Conservation (phyloP, 495 filamentous ascomycete species). For the Parmelia sp. region DNA sequence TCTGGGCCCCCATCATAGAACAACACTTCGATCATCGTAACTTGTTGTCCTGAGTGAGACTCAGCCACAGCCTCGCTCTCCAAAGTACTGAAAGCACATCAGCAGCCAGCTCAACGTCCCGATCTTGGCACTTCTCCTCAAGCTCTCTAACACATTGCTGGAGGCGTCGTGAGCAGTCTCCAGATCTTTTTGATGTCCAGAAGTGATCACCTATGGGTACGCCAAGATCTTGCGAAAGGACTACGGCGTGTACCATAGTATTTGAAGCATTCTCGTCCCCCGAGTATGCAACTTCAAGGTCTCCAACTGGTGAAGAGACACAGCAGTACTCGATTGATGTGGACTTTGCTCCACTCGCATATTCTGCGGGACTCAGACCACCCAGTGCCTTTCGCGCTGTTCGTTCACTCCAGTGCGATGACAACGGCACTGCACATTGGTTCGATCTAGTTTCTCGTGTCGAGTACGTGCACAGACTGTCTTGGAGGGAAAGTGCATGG, state of each 20-base stretch:
- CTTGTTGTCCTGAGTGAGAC: background rate
- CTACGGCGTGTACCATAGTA: background rate
- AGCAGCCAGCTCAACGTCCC: constrained; percentile 14
- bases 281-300: constrained; percentile 8
- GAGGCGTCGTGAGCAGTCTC: background rate
- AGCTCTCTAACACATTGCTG: constrained; percentile 7
- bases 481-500: constrained; percentile 17
- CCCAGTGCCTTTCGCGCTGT: constrained; percentile 18
- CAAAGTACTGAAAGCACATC: constrained; percentile 16
- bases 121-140: constrained; percentile 12
- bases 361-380: constrained; percentile 7
- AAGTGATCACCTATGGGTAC: constrained; percentile 12
- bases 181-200: background rate
- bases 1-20: background rate
- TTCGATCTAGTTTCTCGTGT: background rate
- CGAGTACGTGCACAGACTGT: constrained; percentile 1
- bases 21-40: background rate
- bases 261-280: background rate
- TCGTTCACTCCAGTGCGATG: constrained; percentile 16
- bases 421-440: background rate
- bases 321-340: constrained; percentile 2
- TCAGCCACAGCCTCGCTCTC: constrained; percentile 21
- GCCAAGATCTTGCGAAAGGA: background rate
- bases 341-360: constrained; percentile 10
- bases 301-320: background rate